Evolutionary conservation across 805 yeast genomes (phyloP).

Genomic region (Ogataea angusta): DNA sequence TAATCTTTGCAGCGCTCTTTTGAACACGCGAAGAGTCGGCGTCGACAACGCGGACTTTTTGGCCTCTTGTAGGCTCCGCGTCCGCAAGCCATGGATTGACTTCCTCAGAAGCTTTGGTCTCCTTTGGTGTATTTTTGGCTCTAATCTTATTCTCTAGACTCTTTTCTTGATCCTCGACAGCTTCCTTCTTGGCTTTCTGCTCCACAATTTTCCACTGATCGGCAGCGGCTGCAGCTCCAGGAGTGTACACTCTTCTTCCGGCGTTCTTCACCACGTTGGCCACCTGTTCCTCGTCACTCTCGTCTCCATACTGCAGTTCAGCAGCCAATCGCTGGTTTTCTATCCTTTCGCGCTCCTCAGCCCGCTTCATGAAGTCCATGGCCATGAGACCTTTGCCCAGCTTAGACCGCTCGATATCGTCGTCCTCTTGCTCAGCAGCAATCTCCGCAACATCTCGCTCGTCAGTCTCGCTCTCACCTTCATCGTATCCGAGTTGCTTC

Average conservation of each 20-base stretch:
- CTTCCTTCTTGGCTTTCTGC: constrained; percentile 40
- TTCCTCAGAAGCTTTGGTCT: constrained; percentile 13
- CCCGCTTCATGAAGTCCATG: constrained; percentile 95
- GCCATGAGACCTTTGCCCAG: constrained; percentile 87
- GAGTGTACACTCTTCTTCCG: constrained; percentile 82
- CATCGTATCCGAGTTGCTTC: constrained; percentile 66
- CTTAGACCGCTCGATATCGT: constrained; percentile 36
- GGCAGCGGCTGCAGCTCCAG: constrained; percentile 46
- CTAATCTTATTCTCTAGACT: constrained; percentile 41
- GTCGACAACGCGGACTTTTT: constrained; percentile 46
- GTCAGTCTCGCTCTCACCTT: constrained; percentile 38
- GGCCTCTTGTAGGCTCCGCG: constrained; percentile 34
- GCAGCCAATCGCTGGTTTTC: constrained; percentile 55
- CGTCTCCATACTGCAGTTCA: constrained; percentile 44
- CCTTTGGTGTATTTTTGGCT: constrained; percentile 5
- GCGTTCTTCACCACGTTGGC: constrained; percentile 55
- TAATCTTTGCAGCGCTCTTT: constrained; percentile 46
- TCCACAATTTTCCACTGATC: constrained; percentile 36
- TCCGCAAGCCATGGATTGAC: constrained; percentile 51
- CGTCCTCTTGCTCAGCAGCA: constrained; percentile 38
- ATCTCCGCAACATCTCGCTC: constrained; percentile 48
- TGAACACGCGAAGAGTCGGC: constrained; percentile 46
- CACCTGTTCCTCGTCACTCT: constrained; percentile 35
- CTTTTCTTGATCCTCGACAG: constrained; percentile 48
- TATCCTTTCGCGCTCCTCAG: constrained; percentile 64